Conservation (phyloP, 768 basidiomycete genomes). For the Suillus placidus region DNA sequence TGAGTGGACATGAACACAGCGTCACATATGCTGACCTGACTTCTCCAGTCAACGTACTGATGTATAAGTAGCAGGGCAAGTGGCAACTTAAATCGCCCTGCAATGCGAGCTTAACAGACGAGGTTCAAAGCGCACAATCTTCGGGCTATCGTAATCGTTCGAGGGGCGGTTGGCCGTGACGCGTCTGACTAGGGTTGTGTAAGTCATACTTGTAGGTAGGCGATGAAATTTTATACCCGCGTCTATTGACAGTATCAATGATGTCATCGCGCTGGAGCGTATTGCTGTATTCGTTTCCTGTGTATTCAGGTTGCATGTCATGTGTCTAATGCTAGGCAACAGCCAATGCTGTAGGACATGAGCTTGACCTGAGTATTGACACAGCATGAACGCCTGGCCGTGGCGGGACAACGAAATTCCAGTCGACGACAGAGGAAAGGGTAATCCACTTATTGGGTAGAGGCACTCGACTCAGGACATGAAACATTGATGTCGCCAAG, state of each 20-base stretch:
- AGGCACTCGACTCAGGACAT: neutral
- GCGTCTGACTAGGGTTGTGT: neutral
- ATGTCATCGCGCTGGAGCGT: neutral
- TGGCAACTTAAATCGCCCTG: too few relatives aligned
- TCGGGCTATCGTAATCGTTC: neutral
- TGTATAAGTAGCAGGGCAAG: neutral
- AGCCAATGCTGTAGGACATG: neutral
- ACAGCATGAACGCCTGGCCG: neutral
- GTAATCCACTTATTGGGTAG: too few relatives aligned
- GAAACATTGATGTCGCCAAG: too few relatives aligned
- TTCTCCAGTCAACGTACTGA: neutral
- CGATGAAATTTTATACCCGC: neutral
- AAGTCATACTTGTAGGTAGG: neutral
- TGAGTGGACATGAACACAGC: neutral
- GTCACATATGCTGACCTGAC: neutral
- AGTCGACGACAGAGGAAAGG: neutral
- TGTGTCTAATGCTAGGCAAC: neutral
- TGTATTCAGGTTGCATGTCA: neutral
- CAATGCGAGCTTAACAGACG: neutral
- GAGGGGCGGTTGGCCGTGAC: neutral
- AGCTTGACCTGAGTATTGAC: neutral
- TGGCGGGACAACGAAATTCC: neutral
- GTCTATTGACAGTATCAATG: neutral
- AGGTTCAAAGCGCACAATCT: neutral
- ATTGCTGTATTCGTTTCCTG: neutral